A percentile compares a stretch with the other conserved stretches of the same genome.
phyloP scores from a whole-genome alignment of 2,329 filamentous ascomycete genomes.

The Dactylonectria estremocensis region DNA sequence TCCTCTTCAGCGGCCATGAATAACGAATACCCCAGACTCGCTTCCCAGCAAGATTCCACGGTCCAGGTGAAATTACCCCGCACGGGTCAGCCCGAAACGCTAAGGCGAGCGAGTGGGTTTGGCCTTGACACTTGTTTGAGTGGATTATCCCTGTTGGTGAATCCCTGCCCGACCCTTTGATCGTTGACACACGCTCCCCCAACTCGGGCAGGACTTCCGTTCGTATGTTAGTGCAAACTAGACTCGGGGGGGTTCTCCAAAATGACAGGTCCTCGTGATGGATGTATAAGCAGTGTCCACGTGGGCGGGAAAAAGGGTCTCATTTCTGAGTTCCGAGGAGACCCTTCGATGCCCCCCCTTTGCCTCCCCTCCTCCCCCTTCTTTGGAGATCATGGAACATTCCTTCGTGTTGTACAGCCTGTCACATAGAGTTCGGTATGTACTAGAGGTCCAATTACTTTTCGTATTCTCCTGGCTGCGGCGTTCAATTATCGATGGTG shows the following conservation, averaged over 20 bases:
- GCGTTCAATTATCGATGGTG: background rate
- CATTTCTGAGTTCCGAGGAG: background rate
- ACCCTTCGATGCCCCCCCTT: background rate
- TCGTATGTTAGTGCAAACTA: background rate
- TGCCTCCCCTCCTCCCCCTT: background rate
- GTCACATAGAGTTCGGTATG: background rate
- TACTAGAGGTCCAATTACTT: background rate
- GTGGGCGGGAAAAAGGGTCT: background rate
- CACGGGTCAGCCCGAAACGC: background rate
- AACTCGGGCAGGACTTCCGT: too few species aligned
- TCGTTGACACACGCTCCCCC: too few species aligned
- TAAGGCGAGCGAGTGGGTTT: background rate
- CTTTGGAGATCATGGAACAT: too few species aligned
- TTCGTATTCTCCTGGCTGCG: background rate
- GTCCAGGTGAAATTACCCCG: background rate
- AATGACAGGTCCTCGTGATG: background rate
- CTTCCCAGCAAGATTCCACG: background rate
- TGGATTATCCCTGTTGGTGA: background rate
- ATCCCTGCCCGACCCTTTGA: background rate
- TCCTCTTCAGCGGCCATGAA: background rate
- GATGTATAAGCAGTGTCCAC: background rate
- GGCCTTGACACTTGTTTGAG: background rate
- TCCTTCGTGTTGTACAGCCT: background rate
- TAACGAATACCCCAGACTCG: background rate
- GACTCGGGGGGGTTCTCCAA: background rate